Base-by-base conservation (phyloP, 164 flowering plant species). In the Vitis cinerea region DNA sequence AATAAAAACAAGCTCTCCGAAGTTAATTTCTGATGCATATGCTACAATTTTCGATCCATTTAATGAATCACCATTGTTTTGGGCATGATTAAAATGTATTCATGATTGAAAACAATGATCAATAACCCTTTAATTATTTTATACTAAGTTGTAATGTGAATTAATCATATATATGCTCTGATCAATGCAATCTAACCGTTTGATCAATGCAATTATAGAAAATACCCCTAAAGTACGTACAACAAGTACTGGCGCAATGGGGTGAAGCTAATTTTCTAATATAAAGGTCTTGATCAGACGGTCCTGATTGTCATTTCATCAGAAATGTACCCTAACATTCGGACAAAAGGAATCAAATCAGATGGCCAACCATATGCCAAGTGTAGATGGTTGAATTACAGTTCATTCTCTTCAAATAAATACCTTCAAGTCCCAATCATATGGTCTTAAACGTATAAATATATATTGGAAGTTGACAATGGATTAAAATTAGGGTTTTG, bases 241-340 rank as follows among this genome's bases (percentile, higher is more conserved):
- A 52, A 44, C 31, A 66, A 68, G 72, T 68, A 68, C 72, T 37
- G 69, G 64, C n/a, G n/a, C 77, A 51, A 59, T 58, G 62, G 44
- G 37, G 2, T 37, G 9, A 3, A 52, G 17, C 29, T n/a, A 60
- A 59, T 51, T 51, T 3, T 19, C 55, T 7, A 8, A 44, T 29
- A 10, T 51, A 10, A 23, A 15, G 52, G 53, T 53, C 61, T 52
- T 51, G 12, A 72, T 44, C 55, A 7, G 55, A 55, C 61, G 70
- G 60, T 55, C 75, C 37, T 13, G 1, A 71, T 57, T 9, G 9
- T 23, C 56, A 16, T 64, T 37, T 10, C 49, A 49, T 44, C 51
- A 16, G n/a, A 12, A 19, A 23, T 71, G 74, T 66, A 67, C 50
- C 78, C 78, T 57, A 27, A 71, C 30, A 75, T 66, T 75, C 56